phyloP scores from a whole-genome alignment of 768 basidiomycete genomes.

The Rhizopogon vulgaris region DNA sequence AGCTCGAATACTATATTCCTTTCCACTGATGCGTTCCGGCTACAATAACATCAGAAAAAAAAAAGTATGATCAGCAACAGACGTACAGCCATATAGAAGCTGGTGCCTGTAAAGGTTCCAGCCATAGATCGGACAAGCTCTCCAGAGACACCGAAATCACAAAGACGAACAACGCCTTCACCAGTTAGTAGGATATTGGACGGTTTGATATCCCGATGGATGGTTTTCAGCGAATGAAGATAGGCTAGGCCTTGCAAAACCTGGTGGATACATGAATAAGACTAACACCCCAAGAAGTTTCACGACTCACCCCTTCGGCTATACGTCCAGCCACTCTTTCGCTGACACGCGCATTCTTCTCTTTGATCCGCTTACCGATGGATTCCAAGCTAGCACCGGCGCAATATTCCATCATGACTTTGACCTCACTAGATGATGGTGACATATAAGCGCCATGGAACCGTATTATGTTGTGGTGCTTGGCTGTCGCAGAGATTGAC shows the following conservation, averaged over 20 bases:
- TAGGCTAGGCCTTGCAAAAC: constrained; percentile 90
- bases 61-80: neutral
- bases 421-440: constrained; percentile 85
- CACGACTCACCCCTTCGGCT: constrained; percentile 75
- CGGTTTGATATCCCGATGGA: constrained; percentile 95
- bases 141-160: constrained; percentile 97
- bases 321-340: constrained; percentile 89
- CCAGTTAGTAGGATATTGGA: constrained; percentile 87
- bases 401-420: constrained; percentile 89
- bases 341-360: constrained; percentile 70
- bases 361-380: constrained; percentile 78
- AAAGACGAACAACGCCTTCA: constrained; percentile 86
- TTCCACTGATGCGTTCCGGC: constrained; percentile 93
- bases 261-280: constrained; percentile 31
- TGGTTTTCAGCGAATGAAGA: constrained; percentile 84
- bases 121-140: constrained; percentile 88
- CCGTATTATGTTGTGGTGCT: constrained; percentile 80
- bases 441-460: constrained; percentile 93
- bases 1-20: constrained; percentile 88
- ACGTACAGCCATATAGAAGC: constrained; percentile 98
- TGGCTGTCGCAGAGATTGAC: constrained; percentile 78
- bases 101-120: constrained; percentile 95
- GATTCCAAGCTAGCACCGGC: constrained; percentile 89
- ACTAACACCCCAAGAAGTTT: neutral
- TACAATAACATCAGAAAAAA: constrained; percentile 20